Base-by-base conservation (phyloP, 2,329 filamentous ascomycete genomes). In the Aschersonia sp. region DNA sequence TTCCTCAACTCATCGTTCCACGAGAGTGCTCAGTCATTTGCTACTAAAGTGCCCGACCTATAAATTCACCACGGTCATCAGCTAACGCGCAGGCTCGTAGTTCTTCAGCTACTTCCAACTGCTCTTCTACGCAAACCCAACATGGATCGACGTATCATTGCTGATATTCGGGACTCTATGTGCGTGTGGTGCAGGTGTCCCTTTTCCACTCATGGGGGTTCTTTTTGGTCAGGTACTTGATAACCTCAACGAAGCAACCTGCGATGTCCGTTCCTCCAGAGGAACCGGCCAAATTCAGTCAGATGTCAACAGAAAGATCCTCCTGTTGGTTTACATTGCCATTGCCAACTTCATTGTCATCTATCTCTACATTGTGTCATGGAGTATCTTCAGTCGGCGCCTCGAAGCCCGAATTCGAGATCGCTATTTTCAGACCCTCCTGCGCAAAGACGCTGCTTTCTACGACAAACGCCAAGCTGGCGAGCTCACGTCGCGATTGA, bases 161-260 rank as follows among this genome's bases (percentile, higher is more conserved):
- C 60, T 73, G 40, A 10, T 65, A 12, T 54, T 63, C 30, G 71
- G 69, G 42, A 64, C 60, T 37, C 42, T 69, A 42, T 64, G 66
- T 47, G 71, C 76, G 47, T 72, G 75, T 43, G 75, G 69, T 30
- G 72, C 78, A n/a, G 79, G 78, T 44, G 68, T 78, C 4, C 78
- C 79, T 0, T 79, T 81, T 49, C 79, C 79, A 11, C 64, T 83
- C 22, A 74, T 82, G 56, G 78, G 75, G 46, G 76, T 83, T 50
- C 66, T 83, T 47, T 83, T 83, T 54, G 77, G 79, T 48, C 66
- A 80, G 59, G 71, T 83, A 5, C 68, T 83, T 51, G 76, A 83
- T 56, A 68, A 76, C 50, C 68, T 83, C 56, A 81, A 80, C 56
- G 60, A 64, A 10, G 72, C 73, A 22, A 72, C 74, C n/a, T 80